Evolutionary conservation across 306 rosid genomes (phyloP), one percentile per base, ranked within the genome.

Genomic region (Prunus fruticosa): DNA sequence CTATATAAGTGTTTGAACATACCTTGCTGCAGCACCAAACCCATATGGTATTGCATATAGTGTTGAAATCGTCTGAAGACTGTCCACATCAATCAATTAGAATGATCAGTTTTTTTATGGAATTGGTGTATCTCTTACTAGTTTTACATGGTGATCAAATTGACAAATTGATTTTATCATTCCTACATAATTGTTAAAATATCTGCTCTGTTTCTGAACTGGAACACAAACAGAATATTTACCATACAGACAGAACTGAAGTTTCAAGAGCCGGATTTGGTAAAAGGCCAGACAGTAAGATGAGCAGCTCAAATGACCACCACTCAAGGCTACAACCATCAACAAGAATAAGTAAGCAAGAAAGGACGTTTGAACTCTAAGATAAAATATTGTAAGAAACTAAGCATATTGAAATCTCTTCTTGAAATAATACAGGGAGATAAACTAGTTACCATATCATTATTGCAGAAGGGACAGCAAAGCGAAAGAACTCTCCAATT

Each of bases 231-330:
- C 11, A 41, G 23, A 60, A 25, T 38, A 14, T 32, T 58, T 60
- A 73, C 93, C 93, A 87, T 64, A 90, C 76, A n/a, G 91, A 83
- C 45, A 90, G 84, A 73, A 86, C 89, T 16, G 96, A 88, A 50
- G 96, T 90, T 76, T 88, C 91, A 74, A 90, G 89, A 74, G 86
- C 82, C 68, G 91, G 91, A 82, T 86, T 88, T 74, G 96, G 93
- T 66, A 90, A 78, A 41, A 90, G 82, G 19, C 93, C 93, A 16
- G 91, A 85, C 25, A 87, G 22, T 64, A 90, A 73, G 46, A 86
- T 28, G 18, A 88, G 81, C 74, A 88, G 78, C 83, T 90, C 93
- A 76, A 41, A 90, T 51, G 96, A 86, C 88, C 91, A 88, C 93
- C 90, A 88, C 68, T 83, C 80, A 7, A 89, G 84, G 83, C 89